A percentile compares a stretch with the other conserved stretches of the same genome.
phyloP scores from a whole-genome alignment of 768 basidiomycete genomes.

The Multifurca ochricompacta region DNA sequence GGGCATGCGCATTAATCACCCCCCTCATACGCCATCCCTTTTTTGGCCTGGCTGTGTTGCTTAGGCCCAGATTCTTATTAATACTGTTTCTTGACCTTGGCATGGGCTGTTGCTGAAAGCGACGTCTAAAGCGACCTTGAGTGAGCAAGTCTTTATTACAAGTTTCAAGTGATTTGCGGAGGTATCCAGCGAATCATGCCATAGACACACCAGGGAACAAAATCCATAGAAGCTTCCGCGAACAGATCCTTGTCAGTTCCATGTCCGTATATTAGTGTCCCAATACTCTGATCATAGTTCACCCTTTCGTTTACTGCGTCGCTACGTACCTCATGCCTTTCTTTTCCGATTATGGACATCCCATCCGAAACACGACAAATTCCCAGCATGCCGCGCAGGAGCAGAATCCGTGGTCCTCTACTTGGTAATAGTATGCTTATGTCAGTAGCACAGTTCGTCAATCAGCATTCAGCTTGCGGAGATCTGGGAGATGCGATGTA shows the following conservation, averaged over 20 bases:
- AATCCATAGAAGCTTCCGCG: not conserved
- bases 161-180: too few relatives aligned
- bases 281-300: not conserved
- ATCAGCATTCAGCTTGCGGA: conserved; percentile 5
- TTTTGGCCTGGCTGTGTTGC: too few relatives aligned
- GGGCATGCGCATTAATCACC: not conserved
- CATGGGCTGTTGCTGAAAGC: too few relatives aligned
- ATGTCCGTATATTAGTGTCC: not conserved
- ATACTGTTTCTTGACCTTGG: too few relatives aligned
- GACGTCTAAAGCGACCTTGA: too few relatives aligned
- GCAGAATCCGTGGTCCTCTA: not conserved
- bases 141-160: too few relatives aligned
- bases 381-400: not conserved
- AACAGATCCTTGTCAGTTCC: not conserved
- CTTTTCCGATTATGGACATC: not conserved
- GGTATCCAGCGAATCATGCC: not conserved
- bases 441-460: not conserved
- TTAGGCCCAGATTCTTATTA: too few relatives aligned
- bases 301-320: not conserved
- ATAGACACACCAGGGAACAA: not conserved
- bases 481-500: not conserved
- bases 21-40: too few relatives aligned
- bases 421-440: not conserved
- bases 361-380: not conserved
- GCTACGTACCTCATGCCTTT: not conserved